Evolutionary conservation across 345 rosid species (phyloP), one percentile per base, ranked within the genome.

Genomic region (Mallotus nudiflorus): DNA sequence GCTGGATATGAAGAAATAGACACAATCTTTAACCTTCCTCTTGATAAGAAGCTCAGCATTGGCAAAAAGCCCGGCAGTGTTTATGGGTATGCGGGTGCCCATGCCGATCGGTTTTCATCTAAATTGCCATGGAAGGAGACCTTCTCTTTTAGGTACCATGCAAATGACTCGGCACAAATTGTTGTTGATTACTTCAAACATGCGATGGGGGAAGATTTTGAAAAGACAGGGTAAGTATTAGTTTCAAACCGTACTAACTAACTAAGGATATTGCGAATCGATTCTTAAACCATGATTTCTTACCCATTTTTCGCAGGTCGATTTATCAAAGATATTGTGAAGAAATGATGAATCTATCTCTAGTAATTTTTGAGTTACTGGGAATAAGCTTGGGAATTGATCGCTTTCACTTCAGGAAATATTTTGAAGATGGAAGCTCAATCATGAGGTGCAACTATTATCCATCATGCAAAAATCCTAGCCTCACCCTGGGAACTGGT

Each of bases 41-140:
- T 77, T 0, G 73, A 71, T 22, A 73, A 68, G 72, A 88, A 88
- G 72, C 83, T 71, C 39, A 62, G 80, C 25, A 28, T 78, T 51
- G 74, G 62, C 7, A 73, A 77, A 71, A 81, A 69, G 66, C 79
- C 85, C 0, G 85, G 84, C 2, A 59, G 56, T 0, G 73, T 77
- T 22, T 35, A 24, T 2, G 90, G 93, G 2, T 88, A 81, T 55
- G 67, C 90, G 1, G 85, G 79, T 5, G 90, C 90, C 14, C 90
- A 86, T 60, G 83, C 86, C 0, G 83, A 83, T 62, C 57, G 89
- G 60, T 83, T 48, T 35, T 73, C 87, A 5, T 71, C 90, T n/a
- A 86, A 84, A 76, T 55, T 88, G 74, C 89, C 90, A 1, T 88
- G 93, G 93, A 88, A 88, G 73, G 93, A 88, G 80, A 84, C 87